These are phyloP conservation scores for Geranium incanum DNA, from an alignment of 441 rosid genomes.

Conservation along the genomic window DNA sequence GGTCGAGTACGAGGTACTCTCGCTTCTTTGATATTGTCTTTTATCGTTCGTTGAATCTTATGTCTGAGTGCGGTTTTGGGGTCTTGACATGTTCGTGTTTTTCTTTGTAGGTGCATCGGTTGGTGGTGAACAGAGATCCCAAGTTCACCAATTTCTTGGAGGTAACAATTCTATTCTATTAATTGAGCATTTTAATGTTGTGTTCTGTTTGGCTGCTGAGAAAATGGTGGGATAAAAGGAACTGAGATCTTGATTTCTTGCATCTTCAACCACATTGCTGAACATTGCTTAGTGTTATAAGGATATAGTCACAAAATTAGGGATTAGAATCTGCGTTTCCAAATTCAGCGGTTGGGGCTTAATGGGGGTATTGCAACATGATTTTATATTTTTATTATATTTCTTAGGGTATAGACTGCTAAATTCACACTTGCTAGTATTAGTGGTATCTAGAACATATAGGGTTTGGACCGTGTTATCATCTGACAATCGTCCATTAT, in stretches of 20 bases:
- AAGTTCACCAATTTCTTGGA: conserved; percentile 94
- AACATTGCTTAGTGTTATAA: too few relatives aligned
- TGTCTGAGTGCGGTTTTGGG: background rate
- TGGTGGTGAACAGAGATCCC: conserved; percentile 91
- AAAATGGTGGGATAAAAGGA: background rate
- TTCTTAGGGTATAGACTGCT: background rate
- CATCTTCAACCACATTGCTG: background rate
- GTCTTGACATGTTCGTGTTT: background rate
- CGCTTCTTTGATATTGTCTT: background rate
- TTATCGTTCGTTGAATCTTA: background rate
- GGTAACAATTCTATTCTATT: conserved; percentile 34
- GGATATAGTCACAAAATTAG: too few relatives aligned
- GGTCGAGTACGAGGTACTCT: conserved; percentile 84
- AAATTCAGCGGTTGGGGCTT: too few relatives aligned
- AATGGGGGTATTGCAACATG: background rate
- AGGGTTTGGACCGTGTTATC: background rate
- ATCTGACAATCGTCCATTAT: background rate
- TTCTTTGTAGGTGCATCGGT: conserved; percentile 69
- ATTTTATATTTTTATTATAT: background rate
- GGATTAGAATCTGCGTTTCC: too few relatives aligned
- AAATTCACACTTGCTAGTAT: background rate
- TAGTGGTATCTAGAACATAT: background rate
- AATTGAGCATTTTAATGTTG: background rate
- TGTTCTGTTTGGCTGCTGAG: background rate
- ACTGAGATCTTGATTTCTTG: background rate